Percentiles rank a stretch among this genome's conserved stretches.
phyloP scores from a whole-genome alignment of 306 rosid species.

The Heteromeles arbutifolia region DNA sequence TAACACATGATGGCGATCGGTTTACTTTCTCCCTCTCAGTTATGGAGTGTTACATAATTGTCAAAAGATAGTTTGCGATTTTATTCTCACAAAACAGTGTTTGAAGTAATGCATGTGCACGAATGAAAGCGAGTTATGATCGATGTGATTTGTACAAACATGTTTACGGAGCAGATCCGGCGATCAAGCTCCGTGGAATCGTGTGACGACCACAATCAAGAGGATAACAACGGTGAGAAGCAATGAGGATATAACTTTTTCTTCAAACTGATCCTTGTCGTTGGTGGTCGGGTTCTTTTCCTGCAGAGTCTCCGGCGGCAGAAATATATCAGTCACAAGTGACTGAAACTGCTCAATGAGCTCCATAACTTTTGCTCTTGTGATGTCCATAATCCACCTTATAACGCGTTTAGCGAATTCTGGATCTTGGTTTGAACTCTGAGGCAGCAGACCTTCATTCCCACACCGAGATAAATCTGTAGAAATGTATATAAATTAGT shows the following conservation, averaged over 20 bases:
- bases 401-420: conserved; percentile 25
- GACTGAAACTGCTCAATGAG: conserved; percentile 39
- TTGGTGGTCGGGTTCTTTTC: conserved; percentile 1
- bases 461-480: conserved; percentile 2
- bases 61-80: background rate
- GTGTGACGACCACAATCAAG: conserved; percentile 42
- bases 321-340: conserved; percentile 39
- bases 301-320: conserved; percentile 9
- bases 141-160: background rate
- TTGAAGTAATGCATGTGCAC: background rate
- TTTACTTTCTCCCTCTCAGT: no score
- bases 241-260: conserved; percentile 48
- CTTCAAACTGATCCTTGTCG: conserved; percentile 22
- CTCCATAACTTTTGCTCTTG: conserved; percentile 40
- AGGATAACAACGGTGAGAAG: conserved; percentile 46
- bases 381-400: conserved; percentile 39
- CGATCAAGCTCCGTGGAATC: conserved; percentile 20
- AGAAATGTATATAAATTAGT: background rate
- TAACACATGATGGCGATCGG: no score
- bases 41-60: no score
- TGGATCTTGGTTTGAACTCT: conserved; percentile 1
- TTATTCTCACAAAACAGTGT: background rate
- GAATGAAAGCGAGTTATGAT: background rate
- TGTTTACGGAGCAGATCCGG: background rate
- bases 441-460: conserved; percentile 20